Evolutionary conservation across 2,329 filamentous ascomycete species (phyloP).

Genomic region (Trichoderma sp.): DNA sequence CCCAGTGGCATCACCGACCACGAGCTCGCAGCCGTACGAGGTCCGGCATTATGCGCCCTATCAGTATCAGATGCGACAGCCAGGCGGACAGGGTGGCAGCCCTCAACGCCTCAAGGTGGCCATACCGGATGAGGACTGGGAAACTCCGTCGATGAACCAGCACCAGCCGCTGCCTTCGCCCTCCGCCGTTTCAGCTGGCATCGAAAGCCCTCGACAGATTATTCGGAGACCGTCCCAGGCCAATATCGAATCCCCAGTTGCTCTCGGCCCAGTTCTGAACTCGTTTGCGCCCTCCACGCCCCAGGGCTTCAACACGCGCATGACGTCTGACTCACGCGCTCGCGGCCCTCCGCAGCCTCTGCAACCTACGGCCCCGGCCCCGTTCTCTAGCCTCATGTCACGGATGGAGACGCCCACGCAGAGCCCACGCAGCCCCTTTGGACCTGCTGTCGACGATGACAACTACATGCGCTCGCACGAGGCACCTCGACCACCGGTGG

Average conservation of each 20-base stretch:
- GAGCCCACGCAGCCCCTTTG: constrained; percentile 34
- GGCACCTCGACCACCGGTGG: constrained; percentile 24
- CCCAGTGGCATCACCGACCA: neutral
- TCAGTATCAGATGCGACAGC: neutral
- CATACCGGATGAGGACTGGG: constrained; percentile 2
- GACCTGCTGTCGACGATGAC: constrained; percentile 28
- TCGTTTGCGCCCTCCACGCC: constrained; percentile 34
- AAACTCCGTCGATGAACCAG: neutral
- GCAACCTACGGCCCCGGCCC: constrained; percentile 28
- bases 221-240: constrained; percentile 17
- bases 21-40: neutral
- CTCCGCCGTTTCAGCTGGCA: constrained; percentile 12
- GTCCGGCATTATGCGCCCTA: neutral
- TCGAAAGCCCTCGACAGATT: constrained; percentile 20
- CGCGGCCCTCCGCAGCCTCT: constrained; percentile 33
- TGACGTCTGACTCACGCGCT: constrained; percentile 33
- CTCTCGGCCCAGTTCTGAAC: neutral
- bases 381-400: constrained; percentile 33
- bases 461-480: constrained; percentile 28
- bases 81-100: neutral
- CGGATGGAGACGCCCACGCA: constrained; percentile 20
- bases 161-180: constrained; percentile 13
- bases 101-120: constrained; percentile 14
- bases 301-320: constrained; percentile 36
- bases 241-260: neutral